Percentiles rank a stretch among this genome's conserved stretches.
Evolutionary conservation across 495 filamentous ascomycete species (phyloP).

Genomic region (Lasiosphaeria ovina): DNA sequence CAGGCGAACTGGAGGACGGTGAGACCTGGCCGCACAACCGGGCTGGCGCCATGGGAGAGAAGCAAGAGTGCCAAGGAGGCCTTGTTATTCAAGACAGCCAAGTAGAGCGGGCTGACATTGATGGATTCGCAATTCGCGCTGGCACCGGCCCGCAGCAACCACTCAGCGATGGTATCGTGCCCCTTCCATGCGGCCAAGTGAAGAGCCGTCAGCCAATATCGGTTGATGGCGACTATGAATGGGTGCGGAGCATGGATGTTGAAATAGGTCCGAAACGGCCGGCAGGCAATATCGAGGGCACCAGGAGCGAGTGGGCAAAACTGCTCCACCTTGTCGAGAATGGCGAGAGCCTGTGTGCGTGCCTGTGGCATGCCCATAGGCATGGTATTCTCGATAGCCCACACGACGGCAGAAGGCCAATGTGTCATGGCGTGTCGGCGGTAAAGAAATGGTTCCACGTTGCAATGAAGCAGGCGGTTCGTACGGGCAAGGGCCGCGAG

Average conservation of each 20-base stretch:
- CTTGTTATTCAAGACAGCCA: neutral
- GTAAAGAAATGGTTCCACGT: neutral
- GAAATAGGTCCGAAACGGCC: neutral
- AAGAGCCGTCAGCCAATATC: neutral
- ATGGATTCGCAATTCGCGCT: neutral
- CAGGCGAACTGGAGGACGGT: constrained; percentile 1
- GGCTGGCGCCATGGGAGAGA: constrained; percentile 5
- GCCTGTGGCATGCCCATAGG: neutral
- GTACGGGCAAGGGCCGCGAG: constrained; percentile 2
- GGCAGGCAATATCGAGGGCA: neutral
- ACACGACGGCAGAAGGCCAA: neutral
- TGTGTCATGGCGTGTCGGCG: neutral
- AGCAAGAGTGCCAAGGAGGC: neutral
- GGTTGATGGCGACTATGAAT: neutral
- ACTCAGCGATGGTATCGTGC: neutral
- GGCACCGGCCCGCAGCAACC: neutral
- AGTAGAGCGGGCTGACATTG: neutral
- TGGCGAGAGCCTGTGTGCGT: neutral
- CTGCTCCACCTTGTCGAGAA: neutral
- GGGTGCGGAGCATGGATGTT: neutral
- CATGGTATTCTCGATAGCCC: neutral
- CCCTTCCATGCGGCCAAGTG: neutral
- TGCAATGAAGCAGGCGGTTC: neutral
- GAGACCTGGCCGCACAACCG: neutral
- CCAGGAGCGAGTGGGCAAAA: neutral